Conservation (phyloP, 2,329 filamentous ascomycete species). For the Nemania sp. region DNA sequence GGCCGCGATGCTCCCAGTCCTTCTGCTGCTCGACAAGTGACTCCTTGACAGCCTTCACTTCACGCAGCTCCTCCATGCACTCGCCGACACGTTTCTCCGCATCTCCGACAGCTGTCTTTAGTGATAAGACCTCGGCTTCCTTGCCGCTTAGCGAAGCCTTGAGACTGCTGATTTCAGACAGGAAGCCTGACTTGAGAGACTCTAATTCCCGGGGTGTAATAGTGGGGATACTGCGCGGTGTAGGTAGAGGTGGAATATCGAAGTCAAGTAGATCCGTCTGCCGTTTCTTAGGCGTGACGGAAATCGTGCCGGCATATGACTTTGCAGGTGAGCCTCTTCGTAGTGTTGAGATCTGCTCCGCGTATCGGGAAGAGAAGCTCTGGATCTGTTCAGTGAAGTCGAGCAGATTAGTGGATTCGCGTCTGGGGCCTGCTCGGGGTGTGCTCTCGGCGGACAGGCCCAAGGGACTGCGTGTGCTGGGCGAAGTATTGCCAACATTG, state of each 20-base stretch:
- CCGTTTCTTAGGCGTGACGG: constrained; percentile 53
- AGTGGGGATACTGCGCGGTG: constrained; percentile 85
- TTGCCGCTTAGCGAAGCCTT: constrained; percentile 90
- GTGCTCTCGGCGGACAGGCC: constrained; percentile 44
- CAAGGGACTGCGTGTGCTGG: constrained; percentile 44
- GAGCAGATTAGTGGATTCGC: constrained; percentile 70
- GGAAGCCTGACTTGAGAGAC: constrained; percentile 84
- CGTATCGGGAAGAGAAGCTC: constrained; percentile 33
- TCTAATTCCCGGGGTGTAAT: constrained; percentile 93
- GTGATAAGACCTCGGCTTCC: constrained; percentile 84
- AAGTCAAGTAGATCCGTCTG: constrained; percentile 81
- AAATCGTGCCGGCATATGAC: constrained; percentile 32
- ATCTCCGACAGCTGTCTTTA: constrained; percentile 86
- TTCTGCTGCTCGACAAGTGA: constrained; percentile 74
- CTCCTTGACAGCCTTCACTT: constrained; percentile 72
- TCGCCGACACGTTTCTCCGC: constrained; percentile 91
- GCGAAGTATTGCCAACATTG: constrained; percentile 42
- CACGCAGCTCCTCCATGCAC: constrained; percentile 79
- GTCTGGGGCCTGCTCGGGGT: constrained; percentile 41
- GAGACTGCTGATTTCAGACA: constrained; percentile 92
- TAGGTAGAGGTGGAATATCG: constrained; percentile 91
- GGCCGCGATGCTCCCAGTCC: constrained; percentile 80
- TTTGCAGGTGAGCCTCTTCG: constrained; percentile 50
- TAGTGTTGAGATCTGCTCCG: constrained; percentile 47
- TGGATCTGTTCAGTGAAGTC: constrained; percentile 81